Percentiles rank a stretch among this genome's conserved stretches.
These are phyloP conservation scores for Leishmania tarentolae DNA, from an alignment of 208 protist genomes.

Conservation along the genomic window DNA sequence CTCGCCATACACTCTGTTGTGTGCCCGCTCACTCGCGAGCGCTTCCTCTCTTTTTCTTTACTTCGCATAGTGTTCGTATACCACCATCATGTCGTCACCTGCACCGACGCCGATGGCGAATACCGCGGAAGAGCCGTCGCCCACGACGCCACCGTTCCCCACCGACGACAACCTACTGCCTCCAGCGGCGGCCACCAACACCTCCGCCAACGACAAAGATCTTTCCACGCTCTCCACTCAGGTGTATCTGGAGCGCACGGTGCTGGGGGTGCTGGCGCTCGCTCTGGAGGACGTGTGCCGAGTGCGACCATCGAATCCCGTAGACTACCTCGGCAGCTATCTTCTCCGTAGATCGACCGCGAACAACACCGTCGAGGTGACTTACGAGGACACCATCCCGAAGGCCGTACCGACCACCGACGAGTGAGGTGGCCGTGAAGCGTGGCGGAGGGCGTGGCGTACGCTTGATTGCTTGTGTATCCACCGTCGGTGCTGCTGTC, in stretches of 20 bases:
- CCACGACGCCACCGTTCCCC: neutral
- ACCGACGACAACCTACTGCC: conserved; percentile 13
- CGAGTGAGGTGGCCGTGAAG: neutral
- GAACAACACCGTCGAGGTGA: conserved; percentile 73
- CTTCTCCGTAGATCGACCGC: conserved; percentile 78
- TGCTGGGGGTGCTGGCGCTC: conserved; percentile 86
- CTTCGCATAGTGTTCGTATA: neutral
- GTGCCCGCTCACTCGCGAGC: neutral
- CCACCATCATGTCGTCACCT: conserved; percentile 8
- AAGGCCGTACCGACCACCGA: conserved; percentile 10
- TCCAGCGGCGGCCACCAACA: neutral
- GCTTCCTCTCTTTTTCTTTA: neutral
- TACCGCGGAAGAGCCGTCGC: neutral
- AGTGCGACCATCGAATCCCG: conserved; percentile 89
- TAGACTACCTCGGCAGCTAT: conserved; percentile 92
- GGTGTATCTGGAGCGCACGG: conserved; percentile 87
- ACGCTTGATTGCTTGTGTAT: neutral
- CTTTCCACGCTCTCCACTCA: conserved; percentile 35
- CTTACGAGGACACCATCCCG: conserved; percentile 51
- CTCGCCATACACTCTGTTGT: too few species aligned
- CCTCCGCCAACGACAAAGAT: neutral
- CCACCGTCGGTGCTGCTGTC: neutral
- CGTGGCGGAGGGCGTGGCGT: neutral
- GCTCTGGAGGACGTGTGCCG: conserved; percentile 87
- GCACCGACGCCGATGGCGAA: neutral